These are phyloP conservation scores for Pleurotus citrinopileatus DNA, from an alignment of 768 basidiomycete genomes.

Conservation along the genomic window DNA sequence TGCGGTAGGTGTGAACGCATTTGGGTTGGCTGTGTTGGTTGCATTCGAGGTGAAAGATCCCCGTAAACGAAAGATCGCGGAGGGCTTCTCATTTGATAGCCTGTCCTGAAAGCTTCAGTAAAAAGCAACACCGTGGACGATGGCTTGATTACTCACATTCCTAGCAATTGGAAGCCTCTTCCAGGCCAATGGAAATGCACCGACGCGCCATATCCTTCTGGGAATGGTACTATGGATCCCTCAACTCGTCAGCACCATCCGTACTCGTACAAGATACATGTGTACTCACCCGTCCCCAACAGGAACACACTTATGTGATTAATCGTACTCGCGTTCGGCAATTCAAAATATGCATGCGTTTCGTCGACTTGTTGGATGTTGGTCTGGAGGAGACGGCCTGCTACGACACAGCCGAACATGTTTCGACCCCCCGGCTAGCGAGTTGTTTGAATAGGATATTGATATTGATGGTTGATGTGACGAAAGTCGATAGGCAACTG, in stretches of 20 bases:
- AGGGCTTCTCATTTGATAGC: conserved; percentile 88
- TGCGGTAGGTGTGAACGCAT: conserved; percentile 33
- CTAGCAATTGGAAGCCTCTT: conserved; percentile 81
- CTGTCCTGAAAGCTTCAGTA: conserved; percentile 30
- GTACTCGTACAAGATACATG: neutral
- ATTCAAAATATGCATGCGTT: conserved; percentile 78
- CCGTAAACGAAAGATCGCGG: conserved; percentile 81
- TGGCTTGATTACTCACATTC: conserved; percentile 55
- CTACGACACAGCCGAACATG: conserved; percentile 83
- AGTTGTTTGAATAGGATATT: neutral
- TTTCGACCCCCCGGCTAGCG: neutral
- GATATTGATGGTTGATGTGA: too few species aligned
- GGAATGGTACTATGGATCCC: conserved; percentile 59
- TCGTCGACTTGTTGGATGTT: conserved; percentile 80
- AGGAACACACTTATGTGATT: conserved; percentile 88
- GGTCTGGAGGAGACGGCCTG: conserved; percentile 76
- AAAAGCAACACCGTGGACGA: neutral
- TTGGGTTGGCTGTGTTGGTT: conserved; percentile 29
- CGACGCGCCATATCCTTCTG: conserved; percentile 78
- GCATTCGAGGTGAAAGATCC: conserved; percentile 50
- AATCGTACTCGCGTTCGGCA: conserved; percentile 66
- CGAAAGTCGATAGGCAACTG: too few species aligned
- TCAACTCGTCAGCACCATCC: conserved; percentile 6
- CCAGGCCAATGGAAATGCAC: conserved; percentile 88
- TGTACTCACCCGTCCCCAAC: conserved; percentile 63